Base-by-base conservation (phyloP, 768 basidiomycete species). In the Tulasnella sp. region DNA sequence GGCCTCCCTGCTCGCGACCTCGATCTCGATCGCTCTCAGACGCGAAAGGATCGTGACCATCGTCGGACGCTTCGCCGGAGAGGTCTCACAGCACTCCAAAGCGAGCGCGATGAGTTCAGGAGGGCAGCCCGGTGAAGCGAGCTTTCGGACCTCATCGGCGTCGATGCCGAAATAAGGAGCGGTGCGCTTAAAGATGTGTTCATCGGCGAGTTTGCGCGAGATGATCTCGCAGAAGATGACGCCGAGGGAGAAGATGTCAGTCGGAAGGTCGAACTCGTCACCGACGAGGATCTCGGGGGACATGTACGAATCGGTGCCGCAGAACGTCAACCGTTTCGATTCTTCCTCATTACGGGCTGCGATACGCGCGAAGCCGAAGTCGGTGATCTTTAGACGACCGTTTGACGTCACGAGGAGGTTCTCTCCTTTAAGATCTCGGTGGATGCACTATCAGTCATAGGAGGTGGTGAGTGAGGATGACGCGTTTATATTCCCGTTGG, bases 321-420 rank as follows among this genome's bases (percentile, higher is more conserved):
- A 87, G 70, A 90, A 90, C 0, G 88, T 91, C 45, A 91, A 78
- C 3, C 87, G 79, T 67, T 85, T 87, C 54, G 76, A 79, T 73
- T 98, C 94, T 63, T 93, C 92, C 59, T 83, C 88, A 66, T 89
- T 94, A 43, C 87, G 80, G 0, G 92, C 92, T 0, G 91, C 91
- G 66, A 98, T 96, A 34, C 94, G 80, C 3, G 92, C 92, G 65
- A 97, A 94, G 1, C 94, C 94, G 71, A 99, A 99, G 68, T 99
- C 94, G n/a, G 93, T 96, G 65, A 97, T 85, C 74, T 98, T 99
- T 67, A 98, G 78, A 45, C 94, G 82, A 21, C 91, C 89, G 66
- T 99, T 99, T 38, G 84, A 73, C 0, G 93, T 97, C 21, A 97
- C 84, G n/a, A 98, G 81, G 25, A 98, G 77, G 65, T 99, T 99